Evolutionary conservation across 306 rosid genomes (phyloP).

Genomic region (Potentilla sterilis): DNA sequence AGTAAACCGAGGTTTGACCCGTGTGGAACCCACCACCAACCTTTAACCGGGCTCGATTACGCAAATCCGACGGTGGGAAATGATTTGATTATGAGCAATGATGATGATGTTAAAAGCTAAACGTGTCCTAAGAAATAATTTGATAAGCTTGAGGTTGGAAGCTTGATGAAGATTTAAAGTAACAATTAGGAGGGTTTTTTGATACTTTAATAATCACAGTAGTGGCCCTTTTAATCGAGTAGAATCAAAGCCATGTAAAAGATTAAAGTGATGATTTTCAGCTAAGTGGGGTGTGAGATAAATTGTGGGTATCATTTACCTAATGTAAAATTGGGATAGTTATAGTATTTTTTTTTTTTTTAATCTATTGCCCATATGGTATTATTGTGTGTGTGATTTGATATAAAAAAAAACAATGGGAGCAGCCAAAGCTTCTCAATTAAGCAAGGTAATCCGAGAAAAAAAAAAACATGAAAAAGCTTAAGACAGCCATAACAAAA

Average conservation of each 20-base stretch:
- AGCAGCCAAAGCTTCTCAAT: no score
- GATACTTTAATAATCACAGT: neutral
- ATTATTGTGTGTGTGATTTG: no score
- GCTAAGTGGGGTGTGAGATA: neutral
- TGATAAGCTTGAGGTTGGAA: constrained; percentile 44
- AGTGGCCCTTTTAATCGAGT: constrained; percentile 42
- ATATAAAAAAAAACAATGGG: no score
- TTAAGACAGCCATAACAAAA: neutral
- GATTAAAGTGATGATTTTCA: constrained; percentile 23
- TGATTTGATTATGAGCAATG: neutral
- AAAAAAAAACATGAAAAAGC: neutral
- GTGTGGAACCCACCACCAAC: neutral
- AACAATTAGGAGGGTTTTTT: neutral
- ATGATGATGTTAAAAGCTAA: constrained; percentile 22
- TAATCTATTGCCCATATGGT: neutral
- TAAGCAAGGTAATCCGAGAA: no score
- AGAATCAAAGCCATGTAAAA: constrained; percentile 30
- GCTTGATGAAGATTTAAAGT: constrained; percentile 27
- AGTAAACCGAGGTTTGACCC: constrained; percentile 8
- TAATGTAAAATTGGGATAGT: no score
- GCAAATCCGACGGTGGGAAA: neutral
- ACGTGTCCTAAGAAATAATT: constrained; percentile 13
- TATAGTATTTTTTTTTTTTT: no score
- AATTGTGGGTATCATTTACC: neutral
- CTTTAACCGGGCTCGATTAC: no score